phyloP scores from a whole-genome alignment of 805 yeast species.

The Candida glaebosa region DNA sequence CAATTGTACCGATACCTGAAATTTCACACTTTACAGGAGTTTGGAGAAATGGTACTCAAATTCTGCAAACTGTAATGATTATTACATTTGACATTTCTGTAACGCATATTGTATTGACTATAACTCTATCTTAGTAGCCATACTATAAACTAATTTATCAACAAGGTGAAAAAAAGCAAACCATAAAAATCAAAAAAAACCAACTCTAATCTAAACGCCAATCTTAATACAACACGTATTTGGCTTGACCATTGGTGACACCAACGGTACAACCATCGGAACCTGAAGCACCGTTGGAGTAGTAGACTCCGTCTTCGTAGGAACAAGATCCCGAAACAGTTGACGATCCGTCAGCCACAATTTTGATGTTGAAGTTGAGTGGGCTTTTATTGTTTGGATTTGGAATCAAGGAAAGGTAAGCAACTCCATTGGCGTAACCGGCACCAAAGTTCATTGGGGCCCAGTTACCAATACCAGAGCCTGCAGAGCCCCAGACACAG shows the following conservation, averaged over 20 bases:
- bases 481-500: conserved; percentile 65
- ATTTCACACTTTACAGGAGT: too few relatives aligned
- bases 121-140: background rate
- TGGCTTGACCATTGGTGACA: conserved; percentile 78
- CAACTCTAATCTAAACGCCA: background rate
- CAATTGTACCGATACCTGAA: too few relatives aligned
- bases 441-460: conserved; percentile 79
- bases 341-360: conserved; percentile 41
- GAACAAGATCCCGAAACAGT: conserved; percentile 68
- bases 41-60: background rate
- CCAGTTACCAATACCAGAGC: conserved; percentile 71
- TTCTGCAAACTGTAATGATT: background rate
- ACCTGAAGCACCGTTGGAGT: conserved; percentile 57
- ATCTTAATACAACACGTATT: conserved; percentile 64
- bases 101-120: background rate
- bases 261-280: conserved; percentile 92
- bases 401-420: conserved; percentile 72
- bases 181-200: background rate
- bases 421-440: conserved; percentile 57
- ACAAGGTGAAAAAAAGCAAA: background rate
- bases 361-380: conserved; percentile 42
- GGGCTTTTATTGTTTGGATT: conserved; percentile 62
- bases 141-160: background rate
- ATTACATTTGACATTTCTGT: too few relatives aligned
- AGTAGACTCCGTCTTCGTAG: conserved; percentile 74